Percentiles rank a stretch among this genome's conserved stretches.
phyloP scores from a whole-genome alignment of 495 filamentous ascomycete genomes.

The Terfezia boudieri region DNA sequence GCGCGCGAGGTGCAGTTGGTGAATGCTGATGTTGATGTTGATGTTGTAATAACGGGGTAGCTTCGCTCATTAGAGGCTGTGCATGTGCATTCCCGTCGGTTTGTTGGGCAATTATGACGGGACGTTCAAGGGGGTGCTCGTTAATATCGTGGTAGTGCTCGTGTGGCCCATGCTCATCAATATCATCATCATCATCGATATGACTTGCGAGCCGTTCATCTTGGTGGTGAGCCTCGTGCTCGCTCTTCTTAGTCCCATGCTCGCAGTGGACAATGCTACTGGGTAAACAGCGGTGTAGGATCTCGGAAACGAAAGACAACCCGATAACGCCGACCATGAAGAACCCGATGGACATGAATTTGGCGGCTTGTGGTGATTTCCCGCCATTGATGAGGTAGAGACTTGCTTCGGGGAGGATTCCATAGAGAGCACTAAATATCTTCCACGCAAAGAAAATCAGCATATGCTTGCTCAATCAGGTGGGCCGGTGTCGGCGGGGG shows the following conservation, averaged over 20 bases:
- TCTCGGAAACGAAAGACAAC: slow-evolving; percentile 55
- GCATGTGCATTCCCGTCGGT: too few species aligned
- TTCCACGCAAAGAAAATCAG: slow-evolving; percentile 20
- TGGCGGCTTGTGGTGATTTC: slow-evolving; percentile 40
- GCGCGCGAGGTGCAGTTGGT: not conserved
- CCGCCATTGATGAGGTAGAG: slow-evolving; percentile 47
- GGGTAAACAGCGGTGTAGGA: slow-evolving; percentile 65
- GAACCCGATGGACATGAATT: slow-evolving; percentile 48
- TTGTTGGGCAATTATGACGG: too few species aligned
- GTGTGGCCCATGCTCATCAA: not conserved
- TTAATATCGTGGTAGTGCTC: too few species aligned
- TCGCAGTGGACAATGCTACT: slow-evolving; percentile 90
- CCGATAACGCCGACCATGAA: slow-evolving; percentile 67
- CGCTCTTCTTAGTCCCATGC: slow-evolving; percentile 24
- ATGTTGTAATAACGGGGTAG: too few species aligned
- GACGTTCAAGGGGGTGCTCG: too few species aligned
- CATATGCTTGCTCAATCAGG: not conserved
- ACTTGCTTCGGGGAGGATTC: slow-evolving; percentile 74
- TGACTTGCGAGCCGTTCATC: not conserved
- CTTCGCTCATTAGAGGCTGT: too few species aligned
- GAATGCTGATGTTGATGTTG: too few species aligned
- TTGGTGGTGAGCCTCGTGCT: slow-evolving; percentile 7
- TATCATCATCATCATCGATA: slow-evolving; percentile 7
- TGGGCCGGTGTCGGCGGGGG: not conserved
- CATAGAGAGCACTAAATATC: slow-evolving; percentile 85